A percentile compares a stretch with the other conserved stretches of the same genome.
These are phyloP conservation scores for Neurospora pannonica DNA, from an alignment of 495 filamentous ascomycete genomes.

Conservation along the genomic window DNA sequence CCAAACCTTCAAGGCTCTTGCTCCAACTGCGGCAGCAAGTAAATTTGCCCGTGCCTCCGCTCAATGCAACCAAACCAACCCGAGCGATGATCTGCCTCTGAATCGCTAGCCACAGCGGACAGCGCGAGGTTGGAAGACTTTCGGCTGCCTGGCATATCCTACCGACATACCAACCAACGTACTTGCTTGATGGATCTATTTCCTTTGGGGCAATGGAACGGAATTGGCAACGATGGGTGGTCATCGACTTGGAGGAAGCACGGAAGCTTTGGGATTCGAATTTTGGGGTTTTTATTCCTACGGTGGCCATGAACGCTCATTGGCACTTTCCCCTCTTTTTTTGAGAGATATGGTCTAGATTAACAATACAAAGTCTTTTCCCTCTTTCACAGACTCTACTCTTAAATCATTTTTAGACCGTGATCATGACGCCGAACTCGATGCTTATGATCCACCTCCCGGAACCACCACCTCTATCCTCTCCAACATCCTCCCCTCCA, in stretches of 20 bases:
- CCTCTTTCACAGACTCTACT: slow-evolving; percentile 4
- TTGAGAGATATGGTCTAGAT: neutral
- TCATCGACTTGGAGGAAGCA: neutral
- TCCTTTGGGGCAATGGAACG: neutral
- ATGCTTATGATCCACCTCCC: neutral
- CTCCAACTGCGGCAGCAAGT: slow-evolving; percentile 30
- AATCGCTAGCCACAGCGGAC: neutral
- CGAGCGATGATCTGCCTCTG: neutral
- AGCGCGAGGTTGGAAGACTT: neutral
- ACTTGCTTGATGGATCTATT: neutral
- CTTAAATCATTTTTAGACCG: neutral
- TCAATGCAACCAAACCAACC: neutral
- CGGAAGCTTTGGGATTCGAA: neutral
- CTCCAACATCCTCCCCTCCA: slow-evolving; percentile 9
- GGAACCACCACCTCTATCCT: neutral
- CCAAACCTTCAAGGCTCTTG: slow-evolving; percentile 23
- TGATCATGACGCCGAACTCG: neutral
- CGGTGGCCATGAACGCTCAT: neutral
- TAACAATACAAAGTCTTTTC: neutral
- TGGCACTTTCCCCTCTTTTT: neutral
- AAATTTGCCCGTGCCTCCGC: neutral
- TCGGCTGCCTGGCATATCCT: neutral
- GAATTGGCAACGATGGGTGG: neutral
- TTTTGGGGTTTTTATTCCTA: neutral
- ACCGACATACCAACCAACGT: neutral